phyloP scores from a whole-genome alignment of 495 filamentous ascomycete species.

The Annulohypoxylon stygium region DNA sequence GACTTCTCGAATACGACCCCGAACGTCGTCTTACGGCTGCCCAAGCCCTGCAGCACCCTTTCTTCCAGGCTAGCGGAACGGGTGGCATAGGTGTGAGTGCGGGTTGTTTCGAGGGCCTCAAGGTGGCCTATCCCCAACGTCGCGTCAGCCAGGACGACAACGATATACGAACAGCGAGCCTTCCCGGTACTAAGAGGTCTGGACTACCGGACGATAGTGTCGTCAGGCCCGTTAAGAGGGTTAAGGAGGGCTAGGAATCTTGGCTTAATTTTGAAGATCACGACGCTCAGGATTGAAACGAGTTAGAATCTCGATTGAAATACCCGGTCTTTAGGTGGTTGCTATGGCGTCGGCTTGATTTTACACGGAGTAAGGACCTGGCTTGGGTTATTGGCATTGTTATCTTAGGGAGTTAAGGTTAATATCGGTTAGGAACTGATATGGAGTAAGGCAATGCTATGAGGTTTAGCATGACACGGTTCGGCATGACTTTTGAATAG shows the following conservation, averaged over 20 bases:
- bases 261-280: background rate
- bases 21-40: conserved; percentile 87
- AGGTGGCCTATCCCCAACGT: conserved; percentile 88
- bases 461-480: background rate
- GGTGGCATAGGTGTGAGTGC: conserved; percentile 54
- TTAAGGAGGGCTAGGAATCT: conserved; percentile 68
- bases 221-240: conserved; percentile 72
- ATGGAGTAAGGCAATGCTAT: background rate
- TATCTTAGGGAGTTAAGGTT: background rate
- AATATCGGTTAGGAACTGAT: background rate
- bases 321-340: background rate
- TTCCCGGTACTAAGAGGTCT: conserved; percentile 92
- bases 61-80: conserved; percentile 71
- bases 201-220: conserved; percentile 87
- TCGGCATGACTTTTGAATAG: background rate
- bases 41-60: conserved; percentile 86
- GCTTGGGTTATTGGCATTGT: background rate
- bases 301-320: background rate
- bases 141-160: conserved; percentile 94
- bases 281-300: background rate
- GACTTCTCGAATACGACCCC: conserved; percentile 92
- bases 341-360: background rate
- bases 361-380: background rate
- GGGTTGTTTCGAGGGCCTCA: conserved; percentile 92
- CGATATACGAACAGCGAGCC: conserved; percentile 86